Evolutionary conservation across 2,329 filamentous ascomycete species (phyloP), one percentile per base, ranked within the genome.

Genomic region (Apiospora phragmitis): DNA sequence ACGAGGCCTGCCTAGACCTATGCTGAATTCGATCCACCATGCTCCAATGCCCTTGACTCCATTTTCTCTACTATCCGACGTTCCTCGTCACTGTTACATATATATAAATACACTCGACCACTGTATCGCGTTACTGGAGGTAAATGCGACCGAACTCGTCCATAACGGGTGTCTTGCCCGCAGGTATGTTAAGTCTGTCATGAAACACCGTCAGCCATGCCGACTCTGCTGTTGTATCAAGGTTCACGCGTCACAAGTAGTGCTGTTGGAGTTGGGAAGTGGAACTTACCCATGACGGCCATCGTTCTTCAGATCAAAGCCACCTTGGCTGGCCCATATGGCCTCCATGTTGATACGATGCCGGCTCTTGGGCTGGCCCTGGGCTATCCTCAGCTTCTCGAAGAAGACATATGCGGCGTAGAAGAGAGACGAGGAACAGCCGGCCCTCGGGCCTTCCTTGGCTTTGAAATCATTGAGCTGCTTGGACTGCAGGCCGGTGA

Each of bases 391-490:
- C 73, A 87, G 70, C 81, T 90, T 90, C 81, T 91, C 88, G 74
- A 91, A 90, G 76, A 85, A 89, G 35, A 89, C 84, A 77, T 90
- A 90, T 0, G 82, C 83, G 8, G 83, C 83, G 73, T 90, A 90
- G 74, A 85, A 90, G 3, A 87, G 79, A 6, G 73, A 72, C 65
- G 78, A 84, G 0, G 81, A 85, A 47, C 84, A 85, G 0, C 88
- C 87, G 0, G 80, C 77, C 21, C 76, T 78, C 0, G 85, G 72
- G 0, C 88, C 88, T 67, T 84, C 85, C 77, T 86, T 85, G 16
- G 74, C 76, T 43, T 86, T 81, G 77, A 90, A 90, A n/a, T 81
- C 77, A 24, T 79, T 80, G 21, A 90, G 81, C 71, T 85, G 81
- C 68, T 81, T 80, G 21, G 81, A 77, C 72, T 79, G 76, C 73